Evolutionary conservation across 164 flowering plant species (phyloP).

Genomic region (Berberis thunbergii): DNA sequence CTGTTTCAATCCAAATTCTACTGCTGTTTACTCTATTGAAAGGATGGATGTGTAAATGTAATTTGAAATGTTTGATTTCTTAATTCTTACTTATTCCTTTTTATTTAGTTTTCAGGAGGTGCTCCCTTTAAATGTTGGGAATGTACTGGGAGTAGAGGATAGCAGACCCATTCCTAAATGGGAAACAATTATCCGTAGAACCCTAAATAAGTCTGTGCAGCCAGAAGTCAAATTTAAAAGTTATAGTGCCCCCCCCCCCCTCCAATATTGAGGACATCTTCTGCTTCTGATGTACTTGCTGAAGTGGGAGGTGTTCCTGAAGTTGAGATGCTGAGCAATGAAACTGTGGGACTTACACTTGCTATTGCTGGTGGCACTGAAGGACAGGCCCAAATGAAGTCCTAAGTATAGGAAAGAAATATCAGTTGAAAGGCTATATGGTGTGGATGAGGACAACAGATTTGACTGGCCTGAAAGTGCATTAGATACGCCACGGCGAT

Average conservation of each 20-base stretch:
- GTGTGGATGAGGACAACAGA: constrained; percentile 34
- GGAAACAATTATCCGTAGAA: constrained; percentile 81
- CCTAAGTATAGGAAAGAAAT: constrained; percentile 16
- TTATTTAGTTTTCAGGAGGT: constrained; percentile 60
- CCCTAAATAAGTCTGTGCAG: constrained; percentile 60
- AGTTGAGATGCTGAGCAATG: constrained; percentile 20
- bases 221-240: constrained; percentile 56
- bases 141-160: constrained; percentile 46
- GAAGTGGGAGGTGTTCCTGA: constrained; percentile 30
- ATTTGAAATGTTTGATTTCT: background rate
- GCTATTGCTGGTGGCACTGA: constrained; percentile 10
- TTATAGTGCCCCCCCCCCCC: constrained; percentile 90
- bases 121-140: constrained; percentile 49
- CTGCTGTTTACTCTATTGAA: too few relatives aligned
- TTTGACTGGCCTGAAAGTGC: constrained; percentile 76
- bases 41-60: too few relatives aligned
- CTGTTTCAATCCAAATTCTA: too few relatives aligned
- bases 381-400: constrained; percentile 12
- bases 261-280: constrained; percentile 61
- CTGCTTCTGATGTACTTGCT: constrained; percentile 52
- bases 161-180: constrained; percentile 75
- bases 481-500: constrained; percentile 42
- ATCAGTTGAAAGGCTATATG: constrained; percentile 37
- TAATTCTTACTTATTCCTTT: constrained; percentile 2
- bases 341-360: constrained; percentile 12